Conservation (phyloP, 2,329 filamentous ascomycete species). For the Botryotinia narcissicola region DNA sequence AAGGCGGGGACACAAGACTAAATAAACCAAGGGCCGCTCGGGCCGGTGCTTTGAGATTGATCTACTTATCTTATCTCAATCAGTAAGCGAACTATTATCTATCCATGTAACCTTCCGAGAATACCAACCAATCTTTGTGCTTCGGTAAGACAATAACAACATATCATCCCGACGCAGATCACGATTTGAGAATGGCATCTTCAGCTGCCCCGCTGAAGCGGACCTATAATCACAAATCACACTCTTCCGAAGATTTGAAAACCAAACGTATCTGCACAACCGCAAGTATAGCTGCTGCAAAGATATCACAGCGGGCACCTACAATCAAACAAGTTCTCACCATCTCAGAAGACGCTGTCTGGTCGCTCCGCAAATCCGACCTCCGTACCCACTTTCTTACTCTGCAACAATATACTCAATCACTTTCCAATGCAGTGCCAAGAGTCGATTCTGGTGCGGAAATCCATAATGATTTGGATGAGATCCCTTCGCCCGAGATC, state of each 20-base stretch:
- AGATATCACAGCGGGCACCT: constrained; percentile 3
- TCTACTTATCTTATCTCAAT: constrained; percentile 11
- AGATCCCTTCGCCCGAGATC: not conserved
- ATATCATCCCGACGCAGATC: constrained; percentile 5
- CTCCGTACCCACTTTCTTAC: constrained; percentile 30
- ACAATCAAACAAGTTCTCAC: constrained; percentile 23
- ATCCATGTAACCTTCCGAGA: not conserved
- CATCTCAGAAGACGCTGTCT: constrained; percentile 31
- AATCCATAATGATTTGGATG: constrained; percentile 1
- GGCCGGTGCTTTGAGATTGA: not conserved
- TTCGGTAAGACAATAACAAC: constrained; percentile 6
- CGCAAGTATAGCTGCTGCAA: constrained; percentile 9
- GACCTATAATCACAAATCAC: not conserved
- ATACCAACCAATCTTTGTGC: not conserved
- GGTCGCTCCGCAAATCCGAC: constrained; percentile 30
- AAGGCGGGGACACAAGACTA: not conserved
- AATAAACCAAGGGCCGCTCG: not conserved
- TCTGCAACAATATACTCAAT: constrained; percentile 30
- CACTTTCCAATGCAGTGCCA: constrained; percentile 21
- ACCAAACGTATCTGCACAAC: constrained; percentile 4
- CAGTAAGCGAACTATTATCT: not conserved
- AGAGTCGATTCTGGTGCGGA: constrained; percentile 11
- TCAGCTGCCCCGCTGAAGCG: not conserved
- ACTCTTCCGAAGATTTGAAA: not conserved
- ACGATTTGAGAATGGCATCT: not conserved